phyloP scores from a whole-genome alignment of 768 basidiomycete species.

The Suillus alpinus region DNA sequence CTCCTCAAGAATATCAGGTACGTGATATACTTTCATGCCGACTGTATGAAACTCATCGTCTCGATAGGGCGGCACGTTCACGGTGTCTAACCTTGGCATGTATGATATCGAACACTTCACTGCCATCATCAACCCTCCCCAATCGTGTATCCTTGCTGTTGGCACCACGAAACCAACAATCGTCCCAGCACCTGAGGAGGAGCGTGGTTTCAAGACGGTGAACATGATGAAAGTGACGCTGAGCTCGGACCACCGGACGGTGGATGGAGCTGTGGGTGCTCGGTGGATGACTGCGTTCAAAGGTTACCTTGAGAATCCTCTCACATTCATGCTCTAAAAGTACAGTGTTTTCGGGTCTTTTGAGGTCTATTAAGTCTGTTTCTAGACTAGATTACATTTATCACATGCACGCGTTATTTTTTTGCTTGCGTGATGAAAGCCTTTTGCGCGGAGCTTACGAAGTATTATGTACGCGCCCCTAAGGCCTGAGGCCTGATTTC shows the following conservation, averaged over 20 bases:
- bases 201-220: slow-evolving; percentile 91
- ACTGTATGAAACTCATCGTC: background rate
- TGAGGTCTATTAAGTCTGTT: background rate
- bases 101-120: slow-evolving; percentile 93
- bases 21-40: slow-evolving; percentile 8
- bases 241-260: slow-evolving; percentile 92
- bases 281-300: slow-evolving; percentile 93
- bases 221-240: slow-evolving; percentile 95
- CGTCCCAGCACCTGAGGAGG: slow-evolving; percentile 82
- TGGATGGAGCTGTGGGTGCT: slow-evolving; percentile 95
- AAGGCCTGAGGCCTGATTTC: background rate
- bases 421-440: background rate
- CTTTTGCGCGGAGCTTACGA: background rate
- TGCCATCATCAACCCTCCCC: slow-evolving; percentile 98
- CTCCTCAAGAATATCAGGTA: slow-evolving; percentile 95
- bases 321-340: slow-evolving; percentile 90
- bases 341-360: background rate
- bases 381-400: slow-evolving; percentile 2
- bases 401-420: background rate
- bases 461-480: background rate
- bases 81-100: slow-evolving; percentile 99
- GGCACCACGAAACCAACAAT: slow-evolving; percentile 85
- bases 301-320: slow-evolving; percentile 93
- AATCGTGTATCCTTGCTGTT: slow-evolving; percentile 96
- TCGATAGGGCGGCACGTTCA: slow-evolving; percentile 89